Base-by-base conservation (phyloP, 257 asterid species). In the Phtheirospermum japonicum region DNA sequence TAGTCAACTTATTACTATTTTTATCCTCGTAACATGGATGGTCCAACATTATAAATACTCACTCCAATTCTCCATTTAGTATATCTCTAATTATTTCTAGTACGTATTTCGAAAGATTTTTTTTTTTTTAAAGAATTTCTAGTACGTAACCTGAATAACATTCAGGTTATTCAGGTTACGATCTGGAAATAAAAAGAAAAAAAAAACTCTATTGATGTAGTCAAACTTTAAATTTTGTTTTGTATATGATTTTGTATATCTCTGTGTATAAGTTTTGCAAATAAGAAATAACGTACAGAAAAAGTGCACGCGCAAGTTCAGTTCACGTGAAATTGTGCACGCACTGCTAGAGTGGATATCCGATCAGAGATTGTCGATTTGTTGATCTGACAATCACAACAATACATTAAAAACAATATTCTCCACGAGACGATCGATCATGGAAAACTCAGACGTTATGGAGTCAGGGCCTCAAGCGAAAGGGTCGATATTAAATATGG, bases 401-500 rank as follows among this genome's bases (percentile, higher is more conserved):
- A n/a, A n/a, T n/a, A n/a, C n/a, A n/a, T n/a, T n/a, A n/a, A n/a
- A n/a, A n/a, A n/a, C n/a, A n/a, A 23, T 23, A 23, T 23, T 23
- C n/a, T 23, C 28, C 28, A 23, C 28, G 28, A 23, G 28, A 14
- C 6, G 0, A 46, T 16, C 7, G 31, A 23, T 20, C 33, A 66
- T 72, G 57, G 57, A 32, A n/a, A 18, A 17, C 2, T 46, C 14
- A 32, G 57, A 50, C 4, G 28, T 20, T 9, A 31, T 13, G 4
- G 33, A 20, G 57, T 23, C 14, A 4, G 53, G 53, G 4, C 26
- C 20, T 4, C 4, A 23, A 19, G 9, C 31, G 2, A 50, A 17
- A 7, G 11, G 26, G n/a, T 50, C 94, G 20, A 45, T 71, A 20
- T 26, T 82, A 34, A 75, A 83, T 40, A 61, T 80, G 50, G 61